Percentiles rank a stretch among this genome's conserved stretches.
Evolutionary conservation across 352 stramenopile species (phyloP).

Genomic region (Phytophthora pistaciae): DNA sequence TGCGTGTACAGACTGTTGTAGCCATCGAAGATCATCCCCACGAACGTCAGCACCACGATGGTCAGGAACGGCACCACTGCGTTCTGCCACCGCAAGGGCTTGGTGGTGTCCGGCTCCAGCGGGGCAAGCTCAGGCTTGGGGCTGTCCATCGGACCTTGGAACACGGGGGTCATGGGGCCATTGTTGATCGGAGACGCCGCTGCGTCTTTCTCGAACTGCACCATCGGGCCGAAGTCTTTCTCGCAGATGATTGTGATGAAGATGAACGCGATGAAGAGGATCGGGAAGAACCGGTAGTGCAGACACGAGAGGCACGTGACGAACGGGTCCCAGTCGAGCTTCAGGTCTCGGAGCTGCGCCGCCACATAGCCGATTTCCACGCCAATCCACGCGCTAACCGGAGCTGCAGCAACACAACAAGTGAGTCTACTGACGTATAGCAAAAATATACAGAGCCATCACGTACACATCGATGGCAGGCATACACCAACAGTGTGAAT

Average conservation of each 20-base stretch:
- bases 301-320: slow-evolving; percentile 86
- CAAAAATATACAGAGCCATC: not conserved
- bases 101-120: slow-evolving; percentile 74
- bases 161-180: slow-evolving; percentile 67
- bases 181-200: slow-evolving; percentile 76
- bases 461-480: slow-evolving; percentile 87
- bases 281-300: slow-evolving; percentile 90
- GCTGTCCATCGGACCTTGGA: slow-evolving; percentile 74
- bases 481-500: slow-evolving; percentile 91
- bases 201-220: slow-evolving; percentile 86
- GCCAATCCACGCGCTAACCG: slow-evolving; percentile 91
- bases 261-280: slow-evolving; percentile 90
- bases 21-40: slow-evolving; percentile 90
- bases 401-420: slow-evolving; percentile 42
- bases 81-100: slow-evolving; percentile 87
- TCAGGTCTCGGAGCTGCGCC: slow-evolving; percentile 75
- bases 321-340: slow-evolving; percentile 90
- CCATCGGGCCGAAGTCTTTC: slow-evolving; percentile 90
- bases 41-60: slow-evolving; percentile 88
- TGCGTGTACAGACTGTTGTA: slow-evolving; percentile 57
- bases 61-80: slow-evolving; percentile 84
- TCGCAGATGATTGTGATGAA: slow-evolving; percentile 93
- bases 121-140: slow-evolving; percentile 69
- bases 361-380: slow-evolving; percentile 91
- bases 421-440: not conserved